Base-by-base conservation (phyloP, 2,329 filamentous ascomycete species). In the Plectosphaerella cucumerina region DNA sequence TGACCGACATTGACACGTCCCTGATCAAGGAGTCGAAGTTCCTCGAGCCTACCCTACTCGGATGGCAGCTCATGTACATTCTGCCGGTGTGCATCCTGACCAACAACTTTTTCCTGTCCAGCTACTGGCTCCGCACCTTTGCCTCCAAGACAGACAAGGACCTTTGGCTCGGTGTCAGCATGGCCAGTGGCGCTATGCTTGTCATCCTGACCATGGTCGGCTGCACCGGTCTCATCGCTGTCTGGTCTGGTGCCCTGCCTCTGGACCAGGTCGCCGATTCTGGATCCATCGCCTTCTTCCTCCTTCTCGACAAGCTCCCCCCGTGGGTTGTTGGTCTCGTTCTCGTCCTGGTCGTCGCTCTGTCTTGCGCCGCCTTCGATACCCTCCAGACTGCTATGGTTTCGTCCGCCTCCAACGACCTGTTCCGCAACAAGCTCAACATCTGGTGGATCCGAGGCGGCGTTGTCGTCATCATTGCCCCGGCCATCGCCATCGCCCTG, bases 61-160 rank as follows among this genome's bases (percentile, higher is more conserved):
- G 90, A 50, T 94, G 90, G 88, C 89, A 94, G 68, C 80, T 94
- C 14, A 73, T 94, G 34, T 94, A 93, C 71, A 93, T 94, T 58
- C 77, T 94, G 2, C 88, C 90, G 0, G 80, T 94, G 6, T 89
- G 89, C 43, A 81, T 94, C 56, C 64, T 92, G 50, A 92, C 89
- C 53, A 94, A 93, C 70, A 85, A 92, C 73, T 92, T 94, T 75
- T 94, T 94, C 73, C 75, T 94, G 42, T 90, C 87, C 31, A 86
- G 83, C 58, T 91, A 90, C 69, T 94, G 89, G 89, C 81, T 93
- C 66, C 85, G 89, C 47, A 89, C 89, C 5, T 94, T 94, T 62
- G 86, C 89, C 17, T 87, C 87, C 48, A 86, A 81, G 65, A 89
- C 86, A 0, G 89, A 94, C 74, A 85, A 79, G 61, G 89, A 93